A percentile compares a stretch with the other conserved stretches of the same genome.
Evolutionary conservation across 2,329 filamentous ascomycete genomes (phyloP).

Genomic region (Cladophialophora chaetospira): DNA sequence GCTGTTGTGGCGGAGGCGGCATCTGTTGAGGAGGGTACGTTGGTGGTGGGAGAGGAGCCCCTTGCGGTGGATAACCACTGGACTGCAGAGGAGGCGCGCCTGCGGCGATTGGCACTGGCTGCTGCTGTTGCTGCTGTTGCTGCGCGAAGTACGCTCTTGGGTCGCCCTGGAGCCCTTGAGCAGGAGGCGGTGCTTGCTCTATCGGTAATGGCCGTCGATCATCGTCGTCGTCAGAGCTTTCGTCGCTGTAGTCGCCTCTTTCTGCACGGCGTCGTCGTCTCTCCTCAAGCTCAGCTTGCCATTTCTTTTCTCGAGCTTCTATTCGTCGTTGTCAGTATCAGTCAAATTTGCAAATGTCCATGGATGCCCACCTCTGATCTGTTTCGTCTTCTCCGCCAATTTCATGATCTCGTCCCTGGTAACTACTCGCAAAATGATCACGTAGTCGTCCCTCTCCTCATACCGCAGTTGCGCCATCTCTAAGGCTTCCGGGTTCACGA

Average conservation of each 20-base stretch:
- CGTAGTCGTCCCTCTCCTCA: slow-evolving; percentile 88
- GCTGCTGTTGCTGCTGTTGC: slow-evolving; percentile 21
- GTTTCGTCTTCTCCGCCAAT: slow-evolving; percentile 77
- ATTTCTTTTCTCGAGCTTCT: slow-evolving; percentile 40
- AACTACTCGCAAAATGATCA: slow-evolving; percentile 87
- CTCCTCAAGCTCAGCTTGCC: slow-evolving; percentile 38
- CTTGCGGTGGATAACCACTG: slow-evolving; percentile 14
- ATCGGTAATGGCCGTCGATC: slow-evolving; percentile 36
- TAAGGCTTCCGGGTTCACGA: slow-evolving; percentile 87
- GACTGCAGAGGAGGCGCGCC: neutral
- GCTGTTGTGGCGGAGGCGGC: neutral
- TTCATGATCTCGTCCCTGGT: slow-evolving; percentile 87
- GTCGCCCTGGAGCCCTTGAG: slow-evolving; percentile 19
- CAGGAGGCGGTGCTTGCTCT: slow-evolving; percentile 36
- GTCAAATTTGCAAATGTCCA: neutral
- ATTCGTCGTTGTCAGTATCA: slow-evolving; percentile 24
- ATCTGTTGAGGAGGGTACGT: slow-evolving; percentile 11
- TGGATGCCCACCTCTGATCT: slow-evolving; percentile 68
- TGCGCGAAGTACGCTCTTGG: slow-evolving; percentile 23
- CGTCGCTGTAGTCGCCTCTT: slow-evolving; percentile 41
- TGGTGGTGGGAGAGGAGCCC: neutral
- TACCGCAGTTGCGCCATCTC: slow-evolving; percentile 86
- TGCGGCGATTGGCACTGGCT: neutral
- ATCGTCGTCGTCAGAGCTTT: slow-evolving; percentile 40
- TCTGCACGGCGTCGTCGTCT: slow-evolving; percentile 46